These are phyloP conservation scores for Claviceps paspali DNA, from an alignment of 2,329 filamentous ascomycete species.

Conservation along the genomic window DNA sequence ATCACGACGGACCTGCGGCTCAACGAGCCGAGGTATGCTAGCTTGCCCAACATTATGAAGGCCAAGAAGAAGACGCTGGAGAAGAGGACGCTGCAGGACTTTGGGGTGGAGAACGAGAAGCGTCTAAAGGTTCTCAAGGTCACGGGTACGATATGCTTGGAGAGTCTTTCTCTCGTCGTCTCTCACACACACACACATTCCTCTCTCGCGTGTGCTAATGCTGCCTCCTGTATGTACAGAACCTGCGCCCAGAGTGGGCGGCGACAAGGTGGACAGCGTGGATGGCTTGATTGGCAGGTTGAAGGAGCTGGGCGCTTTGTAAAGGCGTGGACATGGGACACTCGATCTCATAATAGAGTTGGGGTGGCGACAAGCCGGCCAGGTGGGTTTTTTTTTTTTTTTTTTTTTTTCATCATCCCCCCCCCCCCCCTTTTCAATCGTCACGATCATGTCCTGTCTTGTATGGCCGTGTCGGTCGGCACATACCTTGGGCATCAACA, in stretches of 20 bases:
- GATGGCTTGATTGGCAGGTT: constrained; percentile 86
- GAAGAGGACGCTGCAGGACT: constrained; percentile 77
- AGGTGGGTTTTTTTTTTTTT: too few species aligned
- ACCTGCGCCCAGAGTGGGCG: constrained; percentile 74
- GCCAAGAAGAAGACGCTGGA: constrained; percentile 99
- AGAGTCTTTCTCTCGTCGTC: constrained; percentile 10
- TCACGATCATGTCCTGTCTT: too few species aligned
- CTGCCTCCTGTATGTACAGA: constrained; percentile 36
- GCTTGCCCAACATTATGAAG: constrained; percentile 98
- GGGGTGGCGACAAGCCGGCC: too few species aligned
- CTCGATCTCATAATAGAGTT: too few species aligned
- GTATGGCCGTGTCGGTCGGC: too few species aligned
- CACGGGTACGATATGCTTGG: constrained; percentile 56
- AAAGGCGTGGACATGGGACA: too few species aligned
- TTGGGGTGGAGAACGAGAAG: constrained; percentile 58
- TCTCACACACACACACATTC: not conserved
- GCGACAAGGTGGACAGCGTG: constrained; percentile 94
- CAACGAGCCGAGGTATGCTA: constrained; percentile 92
- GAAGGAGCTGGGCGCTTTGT: constrained; percentile 90
- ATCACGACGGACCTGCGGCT: constrained; percentile 89
- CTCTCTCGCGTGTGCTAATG: constrained; percentile 1
- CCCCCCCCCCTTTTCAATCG: too few species aligned
- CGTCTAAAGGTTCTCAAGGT: constrained; percentile 86
- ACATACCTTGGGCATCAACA: too few species aligned
- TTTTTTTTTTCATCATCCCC: too few species aligned